Conservation (phyloP, 139 green algal genomes). For the Chlamydomonas sp. region DNA sequence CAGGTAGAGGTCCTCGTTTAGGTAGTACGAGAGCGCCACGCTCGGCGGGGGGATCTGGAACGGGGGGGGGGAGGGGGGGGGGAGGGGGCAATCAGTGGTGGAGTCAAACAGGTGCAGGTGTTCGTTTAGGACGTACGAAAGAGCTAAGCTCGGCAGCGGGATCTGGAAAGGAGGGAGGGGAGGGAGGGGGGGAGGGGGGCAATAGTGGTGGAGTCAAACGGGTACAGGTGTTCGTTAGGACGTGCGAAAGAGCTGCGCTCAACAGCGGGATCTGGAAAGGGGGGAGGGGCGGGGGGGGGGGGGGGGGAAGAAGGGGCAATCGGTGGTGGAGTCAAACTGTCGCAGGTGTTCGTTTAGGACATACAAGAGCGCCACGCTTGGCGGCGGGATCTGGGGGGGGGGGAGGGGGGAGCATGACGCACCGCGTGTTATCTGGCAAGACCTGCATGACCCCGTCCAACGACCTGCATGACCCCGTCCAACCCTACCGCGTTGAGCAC, state of each 20-base stretch:
- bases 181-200: no score
- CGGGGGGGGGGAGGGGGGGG: no score
- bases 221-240: no score
- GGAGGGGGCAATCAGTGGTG: not conserved
- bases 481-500: no score
- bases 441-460: no score
- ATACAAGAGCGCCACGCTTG: constrained; percentile 78
- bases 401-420: no score
- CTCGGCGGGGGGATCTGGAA: constrained; percentile 63
- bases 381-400: constrained; percentile 54
- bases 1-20: constrained; percentile 67
- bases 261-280: not conserved
- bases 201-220: no score
- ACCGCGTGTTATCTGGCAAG: no score
- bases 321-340: no score
- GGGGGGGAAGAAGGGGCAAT: not conserved
- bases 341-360: constrained; percentile 76
- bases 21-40: constrained; percentile 87
- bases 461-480: no score
- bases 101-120: no score
- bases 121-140: constrained; percentile 79
- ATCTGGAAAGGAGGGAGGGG: constrained; percentile 40
- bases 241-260: constrained; percentile 8
- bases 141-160: constrained; percentile 69
- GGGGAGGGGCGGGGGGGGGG: not conserved